These are phyloP conservation scores for Tripterygium wilfordii DNA, from an alignment of 177 flowering plant species.

Conservation along the genomic window DNA sequence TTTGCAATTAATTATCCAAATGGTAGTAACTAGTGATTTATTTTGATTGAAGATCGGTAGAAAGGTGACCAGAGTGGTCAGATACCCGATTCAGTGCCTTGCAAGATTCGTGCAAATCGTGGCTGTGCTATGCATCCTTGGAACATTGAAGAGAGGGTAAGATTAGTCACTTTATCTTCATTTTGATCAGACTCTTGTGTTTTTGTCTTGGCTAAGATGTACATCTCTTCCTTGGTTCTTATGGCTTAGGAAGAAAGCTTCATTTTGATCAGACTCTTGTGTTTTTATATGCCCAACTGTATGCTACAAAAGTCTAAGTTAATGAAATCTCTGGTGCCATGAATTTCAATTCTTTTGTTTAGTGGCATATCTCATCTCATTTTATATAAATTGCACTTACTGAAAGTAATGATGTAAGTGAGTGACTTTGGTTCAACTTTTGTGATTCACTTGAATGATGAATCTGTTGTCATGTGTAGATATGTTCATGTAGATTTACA, in stretches of 20 bases:
- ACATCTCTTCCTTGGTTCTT: not conserved
- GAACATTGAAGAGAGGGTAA: slow-evolving; percentile 68
- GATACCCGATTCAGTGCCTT: slow-evolving; percentile 35
- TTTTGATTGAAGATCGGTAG: slow-evolving; percentile 12
- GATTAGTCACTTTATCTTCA: not conserved
- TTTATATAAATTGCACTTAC: too few relatives aligned
- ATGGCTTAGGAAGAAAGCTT: slow-evolving; percentile 35
- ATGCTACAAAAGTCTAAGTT: too few relatives aligned
- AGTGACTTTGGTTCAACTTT: too few relatives aligned
- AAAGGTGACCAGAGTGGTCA: slow-evolving; percentile 25
- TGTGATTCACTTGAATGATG: too few relatives aligned
- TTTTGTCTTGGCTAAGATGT: not conserved
- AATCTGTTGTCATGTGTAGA: too few relatives aligned
- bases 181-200: not conserved
- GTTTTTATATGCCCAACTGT: too few relatives aligned
- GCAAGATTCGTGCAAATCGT: slow-evolving; percentile 54
- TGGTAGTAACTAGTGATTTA: not conserved
- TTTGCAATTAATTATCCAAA: too few relatives aligned
- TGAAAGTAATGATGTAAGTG: too few relatives aligned
- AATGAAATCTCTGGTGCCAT: too few relatives aligned
- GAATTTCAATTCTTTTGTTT: too few relatives aligned
- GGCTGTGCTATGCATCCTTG: slow-evolving; percentile 73
- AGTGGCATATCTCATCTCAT: too few relatives aligned
- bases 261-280: slow-evolving; percentile 46
- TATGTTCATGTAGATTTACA: too few relatives aligned